phyloP scores from a whole-genome alignment of 2,329 filamentous ascomycete genomes.

The Aphanoascus verrucosus region DNA sequence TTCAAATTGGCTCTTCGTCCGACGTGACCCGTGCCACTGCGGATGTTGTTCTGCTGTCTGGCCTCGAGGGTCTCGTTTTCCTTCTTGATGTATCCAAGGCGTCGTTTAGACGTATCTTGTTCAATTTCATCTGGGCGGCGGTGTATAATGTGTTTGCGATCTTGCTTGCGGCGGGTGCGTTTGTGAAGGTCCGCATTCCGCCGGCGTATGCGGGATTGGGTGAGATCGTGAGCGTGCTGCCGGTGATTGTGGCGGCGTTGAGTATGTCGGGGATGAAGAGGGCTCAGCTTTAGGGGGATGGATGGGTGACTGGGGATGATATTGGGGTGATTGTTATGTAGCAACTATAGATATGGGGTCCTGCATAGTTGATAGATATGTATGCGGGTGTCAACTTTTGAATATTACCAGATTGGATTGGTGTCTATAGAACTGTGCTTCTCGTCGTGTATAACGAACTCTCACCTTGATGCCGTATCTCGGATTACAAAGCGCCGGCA shows the following conservation, averaged over 20 bases:
- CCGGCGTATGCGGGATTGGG: slow-evolving; percentile 58
- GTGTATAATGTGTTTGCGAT: slow-evolving; percentile 62
- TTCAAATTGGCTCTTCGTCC: slow-evolving; percentile 53
- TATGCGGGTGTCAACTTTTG: not conserved
- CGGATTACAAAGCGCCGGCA: no score
- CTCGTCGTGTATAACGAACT: no score
- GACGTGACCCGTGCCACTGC: slow-evolving; percentile 58
- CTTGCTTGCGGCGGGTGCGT: slow-evolving; percentile 55
- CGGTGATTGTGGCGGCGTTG: slow-evolving; percentile 50
- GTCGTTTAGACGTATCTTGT: slow-evolving; percentile 42
- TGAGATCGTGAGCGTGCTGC: slow-evolving; percentile 62
- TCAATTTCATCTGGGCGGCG: slow-evolving; percentile 62
- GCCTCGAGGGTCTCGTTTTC: slow-evolving; percentile 46
- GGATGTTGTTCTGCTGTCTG: slow-evolving; percentile 56
- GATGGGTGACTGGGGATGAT: not conserved
- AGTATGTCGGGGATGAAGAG: slow-evolving; percentile 9
- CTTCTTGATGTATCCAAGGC: slow-evolving; percentile 45
- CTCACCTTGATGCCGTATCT: no score
- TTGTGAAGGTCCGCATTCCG: slow-evolving; percentile 49
- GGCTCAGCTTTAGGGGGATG: not conserved
- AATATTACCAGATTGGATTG: no score
- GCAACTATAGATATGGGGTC: not conserved
- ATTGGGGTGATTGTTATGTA: not conserved
- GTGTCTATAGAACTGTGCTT: no score
- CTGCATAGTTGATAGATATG: not conserved